Base-by-base conservation (phyloP, 2,329 filamentous ascomycete genomes). In the Passalora sequoiae region DNA sequence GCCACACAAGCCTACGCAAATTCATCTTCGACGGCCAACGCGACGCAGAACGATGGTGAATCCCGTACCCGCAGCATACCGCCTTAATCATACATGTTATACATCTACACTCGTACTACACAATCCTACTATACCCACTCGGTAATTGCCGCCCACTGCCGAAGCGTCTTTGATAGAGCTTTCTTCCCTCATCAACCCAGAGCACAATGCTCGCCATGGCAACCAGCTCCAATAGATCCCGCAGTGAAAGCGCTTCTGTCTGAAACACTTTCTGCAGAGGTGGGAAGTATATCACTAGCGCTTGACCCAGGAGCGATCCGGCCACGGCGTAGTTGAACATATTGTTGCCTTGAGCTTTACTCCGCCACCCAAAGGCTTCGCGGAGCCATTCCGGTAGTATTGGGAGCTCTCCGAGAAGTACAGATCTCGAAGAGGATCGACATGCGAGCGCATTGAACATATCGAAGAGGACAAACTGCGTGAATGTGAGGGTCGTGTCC, bases 401-500 rank as follows among this genome's bases (percentile, higher is more conserved):
- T 2, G 54, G 54, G 5, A 67, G 75, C 63, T 98, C 89, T 29
- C 92, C 91, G 19, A 84, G 77, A 3, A 98, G 76, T 4, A 98
- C 75, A 8, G 86, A 94, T 66, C 97, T 97, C 50, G 78, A 81
- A 62, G 95, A 89, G 6, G 86, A 94, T 36, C 92, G 86, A 68
- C 92, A 98, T 12, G 87, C 84, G 16, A 98, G 74, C 1, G 92
- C 92, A 66, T 98, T 97, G 74, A 97, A 96, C 92, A 98, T 98
- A 73, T 98, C 92, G 67, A 97, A 98, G 41, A 98, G 78, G 33
- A 98, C 92, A 62, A 98, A 98, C 68, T 89, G 95, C 4, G 92
- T 98, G 64, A 98, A 98, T 0, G 92, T 97, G 86, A 98, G 96
- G 52, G 92, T 98, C 1, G 92, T 98, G 68, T 98, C 92, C 56